Evolutionary conservation across 2,329 filamentous ascomycete species (phyloP), one percentile per base, ranked within the genome.

Genomic region (Claviceps digitariae): DNA sequence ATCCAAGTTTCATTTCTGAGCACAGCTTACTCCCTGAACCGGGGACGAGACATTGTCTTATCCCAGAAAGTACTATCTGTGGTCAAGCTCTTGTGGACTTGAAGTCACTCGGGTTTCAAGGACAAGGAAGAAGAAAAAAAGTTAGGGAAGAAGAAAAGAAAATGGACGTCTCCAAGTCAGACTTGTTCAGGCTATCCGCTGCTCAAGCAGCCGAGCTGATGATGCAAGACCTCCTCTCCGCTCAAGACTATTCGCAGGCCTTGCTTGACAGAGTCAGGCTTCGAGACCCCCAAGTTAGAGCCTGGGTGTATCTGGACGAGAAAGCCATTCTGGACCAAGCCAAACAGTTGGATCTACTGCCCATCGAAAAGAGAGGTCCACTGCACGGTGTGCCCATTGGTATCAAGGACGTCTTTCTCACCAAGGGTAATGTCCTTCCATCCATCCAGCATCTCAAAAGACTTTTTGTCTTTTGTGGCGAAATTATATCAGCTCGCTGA

Each of bases 371-470:
- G 53, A 67, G 79, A 52, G 78, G 79, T 0, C 76, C 75, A 0
- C 63, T 83, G 0, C 78, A 82, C 59, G 79, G 79, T 1, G 62
- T 83, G 7, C 71, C 76, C 0, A 65, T 83, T n/a, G 80, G 70
- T 1, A 69, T 83, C 12, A 83, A 83, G 60, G 80, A 83, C 67
- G 70, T 82, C 2, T 78, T 82, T 57, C 72, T 71, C 59, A 82
- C 74, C 0, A 77, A 76, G 63, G 74, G 74, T 73, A 54, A 54
- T n/a, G 31, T 41, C 45, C 45, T 31, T 13, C 45, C 45, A 48
- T 13, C 45, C 45, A 48, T 13, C n/a, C 27, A 48, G 9, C 29
- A 25, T 40, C 6, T 13, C 13, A 7, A 38, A 38, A 40, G n/a
- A 15, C 2, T 27, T 12, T 25, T 23, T 29, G 1, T 29, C 9